These are phyloP conservation scores for Nitzschia sp. DNA, from an alignment of 108 stramenopile genomes.

Conservation along the genomic window DNA sequence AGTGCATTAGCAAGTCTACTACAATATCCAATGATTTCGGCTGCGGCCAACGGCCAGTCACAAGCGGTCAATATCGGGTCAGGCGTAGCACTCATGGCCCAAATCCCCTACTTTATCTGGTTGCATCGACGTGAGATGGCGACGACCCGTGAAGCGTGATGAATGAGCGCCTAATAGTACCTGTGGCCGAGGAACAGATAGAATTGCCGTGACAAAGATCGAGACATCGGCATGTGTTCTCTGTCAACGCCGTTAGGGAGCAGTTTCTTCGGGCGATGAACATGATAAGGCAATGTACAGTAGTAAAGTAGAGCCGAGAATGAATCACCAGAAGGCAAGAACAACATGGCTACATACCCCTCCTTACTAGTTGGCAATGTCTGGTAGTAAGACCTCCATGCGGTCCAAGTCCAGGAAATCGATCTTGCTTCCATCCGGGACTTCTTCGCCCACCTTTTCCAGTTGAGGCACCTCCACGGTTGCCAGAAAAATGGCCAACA, in stretches of 20 bases:
- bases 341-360: too few species aligned
- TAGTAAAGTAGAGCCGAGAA: too few species aligned
- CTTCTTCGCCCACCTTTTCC: constrained; percentile 43
- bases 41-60: constrained; percentile 25
- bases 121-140: constrained; percentile 23
- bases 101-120: constrained; percentile 46
- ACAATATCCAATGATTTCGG: constrained; percentile 42
- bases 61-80: constrained; percentile 16
- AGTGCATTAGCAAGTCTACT: constrained; percentile 35
- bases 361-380: too few species aligned
- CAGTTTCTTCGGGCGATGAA: too few species aligned
- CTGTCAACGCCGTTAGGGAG: too few species aligned
- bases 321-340: too few species aligned
- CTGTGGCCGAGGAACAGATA: too few species aligned
- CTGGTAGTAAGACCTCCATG: constrained; percentile 45
- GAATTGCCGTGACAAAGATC: too few species aligned
- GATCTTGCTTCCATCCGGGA: constrained; percentile 62
- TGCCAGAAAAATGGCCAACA: constrained; percentile 70
- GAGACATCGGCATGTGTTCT: too few species aligned
- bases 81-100: constrained; percentile 17
- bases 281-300: too few species aligned
- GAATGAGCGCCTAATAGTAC: too few species aligned
- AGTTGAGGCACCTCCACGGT: constrained; percentile 69
- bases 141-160: too few species aligned
- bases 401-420: constrained; percentile 86